These are phyloP conservation scores for Penicillium sp. DNA, from an alignment of 2,329 filamentous ascomycete genomes.

Conservation along the genomic window DNA sequence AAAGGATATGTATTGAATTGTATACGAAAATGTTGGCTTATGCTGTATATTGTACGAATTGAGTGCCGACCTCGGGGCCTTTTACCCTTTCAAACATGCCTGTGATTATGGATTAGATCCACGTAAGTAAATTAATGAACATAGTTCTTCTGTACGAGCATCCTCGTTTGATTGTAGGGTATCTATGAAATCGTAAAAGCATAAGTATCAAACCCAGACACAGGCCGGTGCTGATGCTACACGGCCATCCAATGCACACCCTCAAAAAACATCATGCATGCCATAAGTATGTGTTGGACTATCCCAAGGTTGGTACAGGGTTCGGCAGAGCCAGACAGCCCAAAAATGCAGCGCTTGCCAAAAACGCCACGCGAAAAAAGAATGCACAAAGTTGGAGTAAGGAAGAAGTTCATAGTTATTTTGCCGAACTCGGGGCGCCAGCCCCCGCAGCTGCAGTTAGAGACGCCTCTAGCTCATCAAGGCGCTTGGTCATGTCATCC, in stretches of 20 bases:
- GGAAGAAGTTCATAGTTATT: slow-evolving; percentile 2
- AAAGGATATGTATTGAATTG: not conserved
- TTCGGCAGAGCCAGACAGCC: not conserved
- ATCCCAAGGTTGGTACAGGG: not conserved
- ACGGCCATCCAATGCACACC: not conserved
- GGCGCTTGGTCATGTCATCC: slow-evolving; percentile 86
- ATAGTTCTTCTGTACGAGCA: not conserved
- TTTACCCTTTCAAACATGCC: not conserved
- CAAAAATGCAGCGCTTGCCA: not conserved
- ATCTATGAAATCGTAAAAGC: slow-evolving; percentile 16
- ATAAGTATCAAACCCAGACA: slow-evolving; percentile 1
- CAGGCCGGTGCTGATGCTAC: not conserved
- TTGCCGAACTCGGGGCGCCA: slow-evolving; percentile 18
- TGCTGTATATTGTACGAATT: slow-evolving; percentile 14
- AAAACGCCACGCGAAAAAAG: slow-evolving; percentile 4
- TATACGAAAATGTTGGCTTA: slow-evolving; percentile 4
- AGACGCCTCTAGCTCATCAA: slow-evolving; percentile 78
- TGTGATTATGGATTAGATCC: not conserved
- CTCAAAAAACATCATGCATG: not conserved
- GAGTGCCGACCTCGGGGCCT: not conserved
- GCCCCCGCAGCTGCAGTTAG: slow-evolving; percentile 56
- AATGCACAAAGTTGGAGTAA: not conserved
- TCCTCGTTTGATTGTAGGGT: slow-evolving; percentile 16
- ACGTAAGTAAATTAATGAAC: not conserved
- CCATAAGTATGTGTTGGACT: not conserved